These are phyloP conservation scores for Kodamaea fukazawae DNA, from an alignment of 805 yeast species.

Conservation along the genomic window DNA sequence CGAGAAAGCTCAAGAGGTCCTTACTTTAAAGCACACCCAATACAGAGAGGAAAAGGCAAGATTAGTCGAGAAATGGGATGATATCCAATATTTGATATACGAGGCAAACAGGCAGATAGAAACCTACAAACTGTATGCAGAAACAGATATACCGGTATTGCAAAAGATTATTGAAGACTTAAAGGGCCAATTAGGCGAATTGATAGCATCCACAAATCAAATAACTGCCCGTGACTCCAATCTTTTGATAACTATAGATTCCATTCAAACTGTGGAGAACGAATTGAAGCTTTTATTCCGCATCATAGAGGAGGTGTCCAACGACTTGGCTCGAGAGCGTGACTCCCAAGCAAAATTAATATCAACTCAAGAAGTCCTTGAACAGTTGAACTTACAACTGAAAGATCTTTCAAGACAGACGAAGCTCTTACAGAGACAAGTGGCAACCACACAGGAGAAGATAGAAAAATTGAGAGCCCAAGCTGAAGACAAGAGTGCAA, in stretches of 20 bases:
- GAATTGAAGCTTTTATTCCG: slow-evolving; percentile 46
- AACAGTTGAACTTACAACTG: slow-evolving; percentile 34
- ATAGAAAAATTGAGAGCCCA: slow-evolving; percentile 42
- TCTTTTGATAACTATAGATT: slow-evolving; percentile 52
- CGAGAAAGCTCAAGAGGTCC: slow-evolving; percentile 58
- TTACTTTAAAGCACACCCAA: slow-evolving; percentile 58
- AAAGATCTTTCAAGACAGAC: slow-evolving; percentile 43
- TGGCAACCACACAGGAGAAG: slow-evolving; percentile 48
- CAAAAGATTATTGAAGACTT: slow-evolving; percentile 53
- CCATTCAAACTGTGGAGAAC: slow-evolving; percentile 46
- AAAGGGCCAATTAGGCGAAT: slow-evolving; percentile 39
- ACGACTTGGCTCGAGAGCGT: slow-evolving; percentile 45
- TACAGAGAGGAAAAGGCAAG: slow-evolving; percentile 64
- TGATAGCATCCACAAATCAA: slow-evolving; percentile 22
- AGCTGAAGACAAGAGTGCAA: slow-evolving; percentile 43
- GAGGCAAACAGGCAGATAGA: slow-evolving; percentile 60
- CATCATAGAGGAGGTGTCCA: slow-evolving; percentile 49
- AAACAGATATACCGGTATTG: slow-evolving; percentile 58
- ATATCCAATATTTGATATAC: slow-evolving; percentile 52
- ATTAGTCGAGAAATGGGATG: slow-evolving; percentile 58
- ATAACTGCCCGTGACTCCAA: slow-evolving; percentile 41
- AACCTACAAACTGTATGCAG: slow-evolving; percentile 55
- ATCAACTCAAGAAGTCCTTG: slow-evolving; percentile 40
- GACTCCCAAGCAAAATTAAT: slow-evolving; percentile 35
- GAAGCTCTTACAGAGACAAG: slow-evolving; percentile 49